phyloP scores from a whole-genome alignment of 768 basidiomycete species.

The Mycena epipterygia region DNA sequence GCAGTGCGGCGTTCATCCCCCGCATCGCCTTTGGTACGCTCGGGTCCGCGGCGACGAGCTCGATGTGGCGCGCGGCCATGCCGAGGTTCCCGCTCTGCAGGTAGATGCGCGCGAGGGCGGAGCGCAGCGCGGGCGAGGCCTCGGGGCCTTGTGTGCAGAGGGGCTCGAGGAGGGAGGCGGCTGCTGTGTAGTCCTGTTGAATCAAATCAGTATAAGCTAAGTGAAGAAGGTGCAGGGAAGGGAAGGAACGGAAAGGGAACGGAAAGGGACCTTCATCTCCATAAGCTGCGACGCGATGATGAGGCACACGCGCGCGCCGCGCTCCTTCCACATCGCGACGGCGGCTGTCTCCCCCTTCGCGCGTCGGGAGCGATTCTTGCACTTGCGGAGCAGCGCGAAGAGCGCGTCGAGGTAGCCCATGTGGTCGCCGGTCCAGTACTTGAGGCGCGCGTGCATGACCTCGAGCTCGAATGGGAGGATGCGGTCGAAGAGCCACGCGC shows the following conservation, averaged over 20 bases:
- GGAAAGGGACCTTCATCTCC: conserved; percentile 79
- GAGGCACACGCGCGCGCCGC: conserved; percentile 79
- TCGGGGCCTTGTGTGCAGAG: conserved; percentile 62
- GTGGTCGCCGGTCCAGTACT: conserved; percentile 87
- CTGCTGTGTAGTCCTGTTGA: conserved; percentile 76
- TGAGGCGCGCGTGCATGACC: conserved; percentile 80
- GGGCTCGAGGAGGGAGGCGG: conserved; percentile 75
- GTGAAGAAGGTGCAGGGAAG: background rate
- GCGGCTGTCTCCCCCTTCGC: conserved; percentile 52
- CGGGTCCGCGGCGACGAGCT: conserved; percentile 59
- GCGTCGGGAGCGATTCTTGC: conserved; percentile 65
- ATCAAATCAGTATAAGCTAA: background rate
- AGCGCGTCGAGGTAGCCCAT: conserved; percentile 86
- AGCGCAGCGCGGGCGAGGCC: conserved; percentile 68
- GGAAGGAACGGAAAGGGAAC: background rate
- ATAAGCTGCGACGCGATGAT: conserved; percentile 87
- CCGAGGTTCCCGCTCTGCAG: conserved; percentile 78
- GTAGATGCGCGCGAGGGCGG: conserved; percentile 80
- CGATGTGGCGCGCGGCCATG: conserved; percentile 72
- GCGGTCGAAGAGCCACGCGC: conserved; percentile 70
- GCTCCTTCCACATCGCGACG: conserved; percentile 86
- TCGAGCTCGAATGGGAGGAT: conserved; percentile 73
- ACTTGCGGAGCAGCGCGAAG: conserved; percentile 70
- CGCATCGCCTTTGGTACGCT: conserved; percentile 59
- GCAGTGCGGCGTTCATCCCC: conserved; percentile 75